phyloP scores from a whole-genome alignment of 2,329 filamentous ascomycete genomes.

The Aureobasidium sp. region DNA sequence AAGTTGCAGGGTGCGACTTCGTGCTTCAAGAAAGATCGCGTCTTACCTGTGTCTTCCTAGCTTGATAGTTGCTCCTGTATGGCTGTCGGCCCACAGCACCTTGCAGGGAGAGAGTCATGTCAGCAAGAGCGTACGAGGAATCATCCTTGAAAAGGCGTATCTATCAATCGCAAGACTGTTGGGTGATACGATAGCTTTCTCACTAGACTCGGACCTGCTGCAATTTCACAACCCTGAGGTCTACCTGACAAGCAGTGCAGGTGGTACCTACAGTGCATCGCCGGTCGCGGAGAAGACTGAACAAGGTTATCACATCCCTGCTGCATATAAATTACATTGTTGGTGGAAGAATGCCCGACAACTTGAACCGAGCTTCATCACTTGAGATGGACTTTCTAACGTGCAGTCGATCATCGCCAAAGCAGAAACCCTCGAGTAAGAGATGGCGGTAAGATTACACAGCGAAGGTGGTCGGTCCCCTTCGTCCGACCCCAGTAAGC shows the following conservation, averaged over 20 bases:
- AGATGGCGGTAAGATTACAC: neutral
- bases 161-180: too few relatives aligned
- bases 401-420: neutral
- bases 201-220: neutral
- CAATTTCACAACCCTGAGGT: neutral
- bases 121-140: too few relatives aligned
- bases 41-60: neutral
- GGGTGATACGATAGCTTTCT: too few relatives aligned
- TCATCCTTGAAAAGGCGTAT: too few relatives aligned
- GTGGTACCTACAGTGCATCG: too few relatives aligned
- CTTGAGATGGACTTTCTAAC: neutral
- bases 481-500: neutral
- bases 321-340: neutral
- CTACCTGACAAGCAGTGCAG: neutral
- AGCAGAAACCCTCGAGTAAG: neutral
- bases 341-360: neutral
- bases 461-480: neutral
- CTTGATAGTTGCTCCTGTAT: too few relatives aligned
- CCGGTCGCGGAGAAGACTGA: neutral
- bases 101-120: too few relatives aligned
- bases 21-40: neutral
- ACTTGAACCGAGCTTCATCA: conserved; percentile 1
- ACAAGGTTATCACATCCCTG: neutral
- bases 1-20: neutral
- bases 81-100: too few relatives aligned